phyloP scores from a whole-genome alignment of 2,329 filamentous ascomycete genomes.

The Cryphonectria japonica region DNA sequence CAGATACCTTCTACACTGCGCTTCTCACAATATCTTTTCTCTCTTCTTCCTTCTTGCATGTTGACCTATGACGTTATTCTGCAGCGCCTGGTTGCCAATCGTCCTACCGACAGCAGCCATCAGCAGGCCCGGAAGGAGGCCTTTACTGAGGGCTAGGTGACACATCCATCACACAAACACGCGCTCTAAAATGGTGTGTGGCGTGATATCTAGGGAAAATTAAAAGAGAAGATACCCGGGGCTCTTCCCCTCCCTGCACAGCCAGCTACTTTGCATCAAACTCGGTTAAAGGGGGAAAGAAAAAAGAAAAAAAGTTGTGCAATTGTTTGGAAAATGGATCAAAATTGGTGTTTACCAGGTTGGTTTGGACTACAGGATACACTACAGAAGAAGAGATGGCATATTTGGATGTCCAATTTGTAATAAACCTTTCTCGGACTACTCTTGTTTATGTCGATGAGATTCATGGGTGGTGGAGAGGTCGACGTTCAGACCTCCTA shows the following conservation, averaged over 20 bases:
- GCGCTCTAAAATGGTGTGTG: background rate
- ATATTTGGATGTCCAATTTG: background rate
- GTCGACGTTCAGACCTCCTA: background rate
- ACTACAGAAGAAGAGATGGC: background rate
- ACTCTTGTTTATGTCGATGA: background rate
- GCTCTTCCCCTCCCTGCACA: slow-evolving; percentile 1
- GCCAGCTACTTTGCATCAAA: slow-evolving; percentile 19
- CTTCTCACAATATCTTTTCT: no score
- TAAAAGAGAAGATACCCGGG: slow-evolving; percentile 28
- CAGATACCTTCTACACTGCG: no score
- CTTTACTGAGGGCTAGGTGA: slow-evolving; percentile 44
- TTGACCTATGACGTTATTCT: background rate
- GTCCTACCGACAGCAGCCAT: slow-evolving; percentile 42
- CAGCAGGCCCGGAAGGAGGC: slow-evolving; percentile 47
- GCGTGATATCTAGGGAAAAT: slow-evolving; percentile 3
- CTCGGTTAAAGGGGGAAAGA: background rate
- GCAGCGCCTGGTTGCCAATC: slow-evolving; percentile 58
- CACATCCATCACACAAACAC: background rate
- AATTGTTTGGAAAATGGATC: background rate
- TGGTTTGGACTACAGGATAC: slow-evolving; percentile 1
- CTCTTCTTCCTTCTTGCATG: slow-evolving; percentile 5
- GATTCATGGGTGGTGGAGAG: background rate
- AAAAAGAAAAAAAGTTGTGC: background rate
- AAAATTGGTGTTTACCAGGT: slow-evolving; percentile 1
- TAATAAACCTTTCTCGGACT: background rate